phyloP scores from a whole-genome alignment of 768 basidiomycete species.

The Kwoniella mangroviensis region DNA sequence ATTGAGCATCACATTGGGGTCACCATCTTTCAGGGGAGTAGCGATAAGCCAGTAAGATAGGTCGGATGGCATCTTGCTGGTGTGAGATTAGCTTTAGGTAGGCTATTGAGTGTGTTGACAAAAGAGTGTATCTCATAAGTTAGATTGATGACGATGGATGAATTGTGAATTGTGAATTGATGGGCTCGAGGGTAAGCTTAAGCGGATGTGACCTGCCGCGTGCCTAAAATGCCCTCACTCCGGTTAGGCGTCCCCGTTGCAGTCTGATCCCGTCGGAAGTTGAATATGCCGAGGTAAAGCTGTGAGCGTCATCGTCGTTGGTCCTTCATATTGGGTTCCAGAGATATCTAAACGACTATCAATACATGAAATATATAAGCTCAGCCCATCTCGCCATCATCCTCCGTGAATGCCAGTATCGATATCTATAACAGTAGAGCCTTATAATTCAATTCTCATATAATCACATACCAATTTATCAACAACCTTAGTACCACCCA shows the following conservation, averaged over 20 bases:
- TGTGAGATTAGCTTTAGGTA: background rate
- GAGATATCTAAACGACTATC: too few species aligned
- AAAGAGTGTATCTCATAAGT: too few species aligned
- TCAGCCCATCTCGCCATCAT: too few species aligned
- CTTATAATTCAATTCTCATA: too few species aligned
- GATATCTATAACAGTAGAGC: too few species aligned
- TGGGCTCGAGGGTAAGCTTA: constrained; percentile 2
- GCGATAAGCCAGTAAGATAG: constrained; percentile 92
- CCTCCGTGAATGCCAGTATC: too few species aligned
- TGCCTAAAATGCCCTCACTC: too few species aligned
- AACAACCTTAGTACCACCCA: background rate
- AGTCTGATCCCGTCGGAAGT: background rate
- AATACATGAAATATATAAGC: too few species aligned
- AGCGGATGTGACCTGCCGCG: constrained; percentile 14
- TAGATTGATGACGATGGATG: constrained; percentile 10
- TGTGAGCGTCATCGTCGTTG: background rate
- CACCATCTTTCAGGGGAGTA: constrained; percentile 77
- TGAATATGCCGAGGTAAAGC: background rate
- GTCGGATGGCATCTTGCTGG: constrained; percentile 80
- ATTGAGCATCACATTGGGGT: constrained; percentile 75
- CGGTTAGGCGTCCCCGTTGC: too few species aligned
- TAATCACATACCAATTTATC: background rate
- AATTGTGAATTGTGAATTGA: background rate
- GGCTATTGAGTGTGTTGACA: background rate
- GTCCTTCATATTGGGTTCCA: too few species aligned